A percentile compares a stretch with the other conserved stretches of the same genome.
Evolutionary conservation across 305 asterid genomes (phyloP).

Genomic region (Ilex paraguariensis): DNA sequence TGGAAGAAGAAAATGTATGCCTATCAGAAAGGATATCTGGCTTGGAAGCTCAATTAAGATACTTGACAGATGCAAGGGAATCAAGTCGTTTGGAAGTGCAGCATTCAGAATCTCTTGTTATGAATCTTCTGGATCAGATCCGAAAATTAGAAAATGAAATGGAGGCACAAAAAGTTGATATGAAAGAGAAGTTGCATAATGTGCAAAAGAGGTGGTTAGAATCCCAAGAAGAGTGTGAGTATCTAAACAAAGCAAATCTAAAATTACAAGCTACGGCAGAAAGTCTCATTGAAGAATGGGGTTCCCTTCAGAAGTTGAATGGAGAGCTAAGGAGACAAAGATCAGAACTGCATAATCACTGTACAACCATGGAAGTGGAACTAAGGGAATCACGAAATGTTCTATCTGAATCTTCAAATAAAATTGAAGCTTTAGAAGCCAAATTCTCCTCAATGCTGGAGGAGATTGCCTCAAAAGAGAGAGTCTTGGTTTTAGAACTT

Average conservation of each 20-base stretch:
- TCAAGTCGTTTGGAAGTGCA: conserved; percentile 31
- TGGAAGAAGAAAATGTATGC: conserved; percentile 37
- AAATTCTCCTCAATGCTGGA: conserved; percentile 16
- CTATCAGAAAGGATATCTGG: conserved; percentile 41
- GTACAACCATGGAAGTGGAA: conserved; percentile 32
- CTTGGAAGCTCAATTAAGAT: conserved; percentile 48
- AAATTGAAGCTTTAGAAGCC: conserved; percentile 12
- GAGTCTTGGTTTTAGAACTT: conserved; percentile 8
- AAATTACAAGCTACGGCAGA: conserved; percentile 38
- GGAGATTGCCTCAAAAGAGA: conserved; percentile 20
- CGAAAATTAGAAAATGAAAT: conserved; percentile 29
- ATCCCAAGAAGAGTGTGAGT: conserved; percentile 33
- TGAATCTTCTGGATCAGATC: conserved; percentile 19
- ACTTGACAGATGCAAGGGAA: conserved; percentile 33
- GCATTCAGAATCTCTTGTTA: conserved; percentile 20
- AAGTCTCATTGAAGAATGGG: conserved; percentile 36
- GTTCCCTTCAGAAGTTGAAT: conserved; percentile 23
- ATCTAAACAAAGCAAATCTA: conserved; percentile 30
- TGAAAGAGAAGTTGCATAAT: conserved; percentile 29
- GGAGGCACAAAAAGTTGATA: conserved; percentile 21
- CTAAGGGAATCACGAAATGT: conserved; percentile 22
- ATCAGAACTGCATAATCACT: conserved; percentile 19
- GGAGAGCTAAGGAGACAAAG: conserved; percentile 36
- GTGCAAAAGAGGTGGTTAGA: conserved; percentile 33
- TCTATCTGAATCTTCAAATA: conserved; percentile 15